Conservation (phyloP, 1,139 yeast species). For the Scheffersomyces insectosa region DNA sequence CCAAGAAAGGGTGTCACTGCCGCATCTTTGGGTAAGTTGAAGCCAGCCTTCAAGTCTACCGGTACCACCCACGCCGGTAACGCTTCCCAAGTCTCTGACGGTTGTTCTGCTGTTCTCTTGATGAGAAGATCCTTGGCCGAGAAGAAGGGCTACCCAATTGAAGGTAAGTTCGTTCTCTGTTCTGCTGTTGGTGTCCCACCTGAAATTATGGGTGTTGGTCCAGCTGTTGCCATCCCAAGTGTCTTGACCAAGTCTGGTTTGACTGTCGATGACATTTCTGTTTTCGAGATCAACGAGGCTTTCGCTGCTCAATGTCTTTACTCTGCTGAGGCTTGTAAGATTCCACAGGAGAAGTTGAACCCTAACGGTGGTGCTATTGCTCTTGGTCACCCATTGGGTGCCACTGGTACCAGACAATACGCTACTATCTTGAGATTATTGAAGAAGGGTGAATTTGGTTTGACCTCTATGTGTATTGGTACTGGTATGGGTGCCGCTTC, state of each 20-base stretch:
- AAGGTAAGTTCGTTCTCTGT: conserved; percentile 78
- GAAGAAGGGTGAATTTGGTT: conserved; percentile 78
- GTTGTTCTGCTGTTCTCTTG: conserved; percentile 87
- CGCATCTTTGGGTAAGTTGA: conserved; percentile 67
- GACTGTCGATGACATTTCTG: conserved; percentile 62
- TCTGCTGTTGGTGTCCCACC: conserved; percentile 91
- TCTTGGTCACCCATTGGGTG: conserved; percentile 92
- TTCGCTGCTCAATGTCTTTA: conserved; percentile 92
- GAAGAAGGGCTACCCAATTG: conserved; percentile 60
- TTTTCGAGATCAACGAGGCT: conserved; percentile 92
- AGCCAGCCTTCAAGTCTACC: conserved; percentile 82
- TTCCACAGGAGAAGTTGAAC: conserved; percentile 75
- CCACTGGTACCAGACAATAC: conserved; percentile 93
- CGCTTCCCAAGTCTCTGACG: conserved; percentile 93
- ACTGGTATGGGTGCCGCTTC: conserved; percentile 99
- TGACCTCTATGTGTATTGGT: conserved; percentile 96
- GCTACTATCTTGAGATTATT: conserved; percentile 85
- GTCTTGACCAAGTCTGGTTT: conserved; percentile 69
- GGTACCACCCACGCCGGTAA: conserved; percentile 95
- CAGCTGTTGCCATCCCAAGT: conserved; percentile 88
- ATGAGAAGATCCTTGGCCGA: conserved; percentile 90
- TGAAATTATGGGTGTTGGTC: conserved; percentile 96
- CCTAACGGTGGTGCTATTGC: conserved; percentile 97
- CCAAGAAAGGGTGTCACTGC: conserved; percentile 87
- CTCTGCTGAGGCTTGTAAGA: conserved; percentile 64